Base-by-base conservation (phyloP, 768 basidiomycete species). In the Russula virescens region DNA sequence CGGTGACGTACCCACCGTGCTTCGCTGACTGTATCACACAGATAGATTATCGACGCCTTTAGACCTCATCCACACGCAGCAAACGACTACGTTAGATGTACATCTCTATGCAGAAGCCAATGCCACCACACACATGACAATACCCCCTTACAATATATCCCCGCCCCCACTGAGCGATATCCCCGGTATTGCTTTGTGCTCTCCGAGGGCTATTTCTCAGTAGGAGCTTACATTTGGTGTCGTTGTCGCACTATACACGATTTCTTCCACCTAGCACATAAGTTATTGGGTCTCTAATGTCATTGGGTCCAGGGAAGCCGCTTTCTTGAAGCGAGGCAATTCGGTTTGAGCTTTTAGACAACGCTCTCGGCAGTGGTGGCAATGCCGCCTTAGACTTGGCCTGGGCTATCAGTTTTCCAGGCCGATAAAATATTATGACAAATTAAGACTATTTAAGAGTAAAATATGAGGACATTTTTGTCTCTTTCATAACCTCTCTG, bases 1-100 rank as follows among this genome's bases (percentile, higher is more conserved):
- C 66, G 60, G 43, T 65, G 55, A 65, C 34, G 47, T 49, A 42
- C 47, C 51, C 35, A 23, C n/a, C 19, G 46, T 21, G 25, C 40
- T 43, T 50, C 58, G 58, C 38, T 34, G 26, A 47, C 26, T 59
- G 46, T 63, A 58, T 25, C 52, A 56, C 42, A 45, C 51, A 58
- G 21, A 31, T n/a, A 61, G 38, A 38, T 43, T 53, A 34, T n/a
- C 50, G 52, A 60, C 53, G 28, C 10, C 58, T 31, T 54, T 59
- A 34, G 35, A 59, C 51, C 34, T 26, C 49, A 48, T 53, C 18
- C 51, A n/a, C 16, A 35, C 19, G 31, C 46, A 46, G n/a, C 34
- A 13, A 42, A 14, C 6, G 21, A 38, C 49, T 28, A 28, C 40
- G 58, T 49, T 42, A 53, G 26, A 31, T 45, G 14, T 55, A 13